Conservation (phyloP, 2,329 filamentous ascomycete species). For the Penicillium hordei region DNA sequence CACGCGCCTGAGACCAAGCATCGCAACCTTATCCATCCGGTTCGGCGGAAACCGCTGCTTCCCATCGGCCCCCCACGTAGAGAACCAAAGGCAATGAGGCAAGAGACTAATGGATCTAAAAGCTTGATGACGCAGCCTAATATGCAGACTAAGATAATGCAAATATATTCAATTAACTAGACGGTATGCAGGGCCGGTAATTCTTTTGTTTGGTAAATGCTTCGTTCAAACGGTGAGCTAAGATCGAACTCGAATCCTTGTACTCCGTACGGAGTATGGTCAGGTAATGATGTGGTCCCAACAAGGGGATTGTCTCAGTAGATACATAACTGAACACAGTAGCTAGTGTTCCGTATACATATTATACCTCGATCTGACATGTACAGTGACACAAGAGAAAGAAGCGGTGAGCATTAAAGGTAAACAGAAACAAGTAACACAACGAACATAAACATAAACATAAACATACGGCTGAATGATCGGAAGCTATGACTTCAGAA, state of each 20-base stretch:
- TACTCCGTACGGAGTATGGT: background rate
- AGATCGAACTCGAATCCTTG: background rate
- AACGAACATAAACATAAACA: background rate
- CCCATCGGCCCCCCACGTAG: slow-evolving; percentile 42
- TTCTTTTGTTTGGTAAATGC: background rate
- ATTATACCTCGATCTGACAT: background rate
- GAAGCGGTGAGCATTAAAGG: background rate
- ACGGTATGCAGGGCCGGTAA: background rate
- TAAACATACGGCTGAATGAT: background rate
- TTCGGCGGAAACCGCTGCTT: slow-evolving; percentile 32
- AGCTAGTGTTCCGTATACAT: background rate
- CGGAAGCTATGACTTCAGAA: background rate
- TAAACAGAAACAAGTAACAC: background rate
- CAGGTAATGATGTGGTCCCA: background rate
- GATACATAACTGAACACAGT: background rate
- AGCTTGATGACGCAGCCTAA: background rate
- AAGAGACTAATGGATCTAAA: accelerated
- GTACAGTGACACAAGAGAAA: slow-evolving; percentile 1
- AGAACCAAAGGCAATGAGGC: background rate
- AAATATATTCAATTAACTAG: background rate
- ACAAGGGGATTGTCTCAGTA: background rate
- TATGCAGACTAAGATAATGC: no score
- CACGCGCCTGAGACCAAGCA: slow-evolving; percentile 27
- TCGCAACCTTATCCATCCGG: slow-evolving; percentile 42
- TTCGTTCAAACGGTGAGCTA: background rate